A percentile compares a stretch with the other conserved stretches of the same genome.
Evolutionary conservation across 257 asterid genomes (phyloP).

Genomic region (Anisodus acutangulus): DNA sequence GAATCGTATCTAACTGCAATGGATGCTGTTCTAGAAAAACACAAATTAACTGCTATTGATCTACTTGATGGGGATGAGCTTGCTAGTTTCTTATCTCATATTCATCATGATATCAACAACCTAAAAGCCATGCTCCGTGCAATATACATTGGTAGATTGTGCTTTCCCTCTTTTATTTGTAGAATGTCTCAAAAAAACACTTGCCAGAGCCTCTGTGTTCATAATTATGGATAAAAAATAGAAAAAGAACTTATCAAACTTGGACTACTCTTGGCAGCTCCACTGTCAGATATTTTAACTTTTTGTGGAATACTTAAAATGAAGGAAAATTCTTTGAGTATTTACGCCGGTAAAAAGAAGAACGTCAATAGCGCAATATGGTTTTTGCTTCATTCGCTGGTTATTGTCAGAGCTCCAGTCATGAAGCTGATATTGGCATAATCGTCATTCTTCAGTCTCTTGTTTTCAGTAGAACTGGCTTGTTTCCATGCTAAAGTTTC

Average conservation of each 20-base stretch:
- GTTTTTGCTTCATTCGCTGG: constrained; percentile 17
- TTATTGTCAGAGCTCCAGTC: constrained; percentile 5
- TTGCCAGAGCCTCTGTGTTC: constrained; percentile 3
- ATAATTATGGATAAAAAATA: neutral
- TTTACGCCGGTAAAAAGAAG: neutral
- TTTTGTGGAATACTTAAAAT: neutral
- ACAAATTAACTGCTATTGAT: constrained; percentile 75
- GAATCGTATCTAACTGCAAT: constrained; percentile 66
- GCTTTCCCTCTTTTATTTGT: constrained; percentile 10
- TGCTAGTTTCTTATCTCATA: constrained; percentile 58
- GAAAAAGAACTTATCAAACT: neutral
- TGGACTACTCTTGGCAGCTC: neutral
- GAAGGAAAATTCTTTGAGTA: constrained; percentile 15
- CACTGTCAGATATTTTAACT: neutral
- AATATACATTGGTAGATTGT: constrained; percentile 47
- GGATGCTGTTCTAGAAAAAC: constrained; percentile 83
- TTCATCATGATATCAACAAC: constrained; percentile 76
- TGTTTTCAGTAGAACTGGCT: neutral
- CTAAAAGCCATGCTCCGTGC: constrained; percentile 96
- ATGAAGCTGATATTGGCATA: constrained; percentile 5
- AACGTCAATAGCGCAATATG: neutral
- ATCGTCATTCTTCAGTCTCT: neutral
- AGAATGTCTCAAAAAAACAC: neutral
- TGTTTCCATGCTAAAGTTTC: constrained; percentile 26
- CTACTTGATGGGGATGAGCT: constrained; percentile 86